These are phyloP conservation scores for Taxillus chinensis DNA, from an alignment of 164 flowering plant species.

Conservation along the genomic window DNA sequence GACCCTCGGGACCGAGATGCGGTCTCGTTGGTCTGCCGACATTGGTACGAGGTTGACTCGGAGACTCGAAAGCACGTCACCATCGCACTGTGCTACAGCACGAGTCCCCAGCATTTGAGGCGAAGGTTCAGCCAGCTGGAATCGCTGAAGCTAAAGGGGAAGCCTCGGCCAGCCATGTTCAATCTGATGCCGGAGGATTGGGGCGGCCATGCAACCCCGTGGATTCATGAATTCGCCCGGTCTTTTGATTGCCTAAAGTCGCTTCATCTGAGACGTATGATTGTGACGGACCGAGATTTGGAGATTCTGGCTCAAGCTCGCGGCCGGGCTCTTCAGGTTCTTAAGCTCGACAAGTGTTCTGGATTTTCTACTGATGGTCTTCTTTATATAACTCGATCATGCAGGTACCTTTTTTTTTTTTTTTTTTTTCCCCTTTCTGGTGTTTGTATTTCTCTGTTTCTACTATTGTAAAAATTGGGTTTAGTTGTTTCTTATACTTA, in stretches of 20 bases:
- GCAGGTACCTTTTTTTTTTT: slow-evolving; percentile 61
- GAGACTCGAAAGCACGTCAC: slow-evolving; percentile 72
- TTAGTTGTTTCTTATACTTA: too few species aligned
- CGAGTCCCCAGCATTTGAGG: slow-evolving; percentile 49
- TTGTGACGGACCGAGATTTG: slow-evolving; percentile 67
- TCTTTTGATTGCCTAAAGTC: slow-evolving; percentile 43
- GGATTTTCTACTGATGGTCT: slow-evolving; percentile 89
- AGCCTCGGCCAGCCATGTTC: slow-evolving; percentile 94
- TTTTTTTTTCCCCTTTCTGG: too few species aligned
- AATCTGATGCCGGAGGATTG: slow-evolving; percentile 89
- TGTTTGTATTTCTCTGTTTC: too few species aligned
- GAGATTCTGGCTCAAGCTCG: slow-evolving; percentile 41
- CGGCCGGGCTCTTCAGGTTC: slow-evolving; percentile 38
- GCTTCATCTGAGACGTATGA: slow-evolving; percentile 88
- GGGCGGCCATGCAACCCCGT: slow-evolving; percentile 88
- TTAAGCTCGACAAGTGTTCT: slow-evolving; percentile 81
- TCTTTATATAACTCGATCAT: slow-evolving; percentile 39
- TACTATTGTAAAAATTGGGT: too few species aligned
- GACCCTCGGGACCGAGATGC: slow-evolving; percentile 69
- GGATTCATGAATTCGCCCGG: slow-evolving; percentile 51
- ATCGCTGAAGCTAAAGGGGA: slow-evolving; percentile 78
- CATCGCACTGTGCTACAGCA: slow-evolving; percentile 73
- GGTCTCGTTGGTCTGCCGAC: slow-evolving; percentile 60
- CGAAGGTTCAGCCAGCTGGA: slow-evolving; percentile 52
- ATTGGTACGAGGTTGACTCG: slow-evolving; percentile 69